A percentile compares a stretch with the other conserved stretches of the same genome.
These are phyloP conservation scores for Flagelloscypha sp. DNA, from an alignment of 768 basidiomycete species.

Conservation along the genomic window DNA sequence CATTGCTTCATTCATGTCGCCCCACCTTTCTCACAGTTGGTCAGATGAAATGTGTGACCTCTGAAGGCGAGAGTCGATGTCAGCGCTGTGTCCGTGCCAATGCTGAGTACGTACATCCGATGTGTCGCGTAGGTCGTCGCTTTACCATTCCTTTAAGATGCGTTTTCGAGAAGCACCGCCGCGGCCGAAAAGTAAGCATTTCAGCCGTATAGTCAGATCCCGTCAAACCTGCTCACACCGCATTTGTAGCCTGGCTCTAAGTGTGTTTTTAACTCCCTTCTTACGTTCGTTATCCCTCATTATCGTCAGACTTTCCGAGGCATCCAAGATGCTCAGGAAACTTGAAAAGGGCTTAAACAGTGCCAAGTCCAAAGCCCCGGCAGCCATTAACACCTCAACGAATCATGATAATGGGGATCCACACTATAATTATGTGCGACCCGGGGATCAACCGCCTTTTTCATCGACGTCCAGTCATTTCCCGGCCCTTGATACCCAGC, in stretches of 20 bases:
- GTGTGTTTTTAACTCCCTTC: constrained; percentile 31
- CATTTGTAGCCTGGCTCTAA: constrained; percentile 88
- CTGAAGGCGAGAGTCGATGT: constrained; percentile 73
- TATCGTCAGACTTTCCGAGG: constrained; percentile 63
- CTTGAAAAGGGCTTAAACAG: constrained; percentile 77
- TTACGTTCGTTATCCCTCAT: constrained; percentile 8
- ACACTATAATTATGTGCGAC: constrained; percentile 24
- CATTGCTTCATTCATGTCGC: constrained; percentile 7
- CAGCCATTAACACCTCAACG: constrained; percentile 22
- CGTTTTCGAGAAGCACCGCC: constrained; percentile 82
- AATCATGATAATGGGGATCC: constrained; percentile 14
- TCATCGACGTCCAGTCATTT: constrained; percentile 23
- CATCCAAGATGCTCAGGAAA: constrained; percentile 82
- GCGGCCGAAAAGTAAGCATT: constrained; percentile 85
- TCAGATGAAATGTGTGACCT: constrained; percentile 89
- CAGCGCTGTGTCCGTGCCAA: constrained; percentile 80
- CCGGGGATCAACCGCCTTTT: constrained; percentile 13
- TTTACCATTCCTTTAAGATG: constrained; percentile 38
- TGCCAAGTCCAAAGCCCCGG: constrained; percentile 63
- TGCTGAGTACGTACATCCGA: constrained; percentile 46
- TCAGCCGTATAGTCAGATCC: too few relatives aligned
- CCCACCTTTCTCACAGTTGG: constrained; percentile 11
- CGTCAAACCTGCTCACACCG: too few relatives aligned
- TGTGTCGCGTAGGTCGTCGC: constrained; percentile 11
- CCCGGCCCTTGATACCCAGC: constrained; percentile 39